Conservation (phyloP, 768 basidiomycete species). For the Lentinula edodes region DNA sequence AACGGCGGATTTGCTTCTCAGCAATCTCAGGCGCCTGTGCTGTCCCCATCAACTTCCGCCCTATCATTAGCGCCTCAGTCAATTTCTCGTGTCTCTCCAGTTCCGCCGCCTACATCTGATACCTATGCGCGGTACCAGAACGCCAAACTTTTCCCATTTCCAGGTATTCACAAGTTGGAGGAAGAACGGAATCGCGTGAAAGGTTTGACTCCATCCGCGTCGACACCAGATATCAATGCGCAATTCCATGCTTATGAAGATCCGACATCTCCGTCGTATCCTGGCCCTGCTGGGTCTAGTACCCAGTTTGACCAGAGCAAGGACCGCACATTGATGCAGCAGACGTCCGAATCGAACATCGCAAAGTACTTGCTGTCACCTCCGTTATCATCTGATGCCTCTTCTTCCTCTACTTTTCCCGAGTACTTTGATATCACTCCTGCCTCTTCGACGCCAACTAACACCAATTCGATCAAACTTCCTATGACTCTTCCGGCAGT, state of each 20-base stretch:
- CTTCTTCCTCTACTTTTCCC: constrained; percentile 41
- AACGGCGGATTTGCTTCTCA: constrained; percentile 28
- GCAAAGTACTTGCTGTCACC: constrained; percentile 47
- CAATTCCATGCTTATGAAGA: constrained; percentile 45
- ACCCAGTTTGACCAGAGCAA: constrained; percentile 20
- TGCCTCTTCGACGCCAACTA: constrained; percentile 29
- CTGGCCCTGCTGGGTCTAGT: not conserved
- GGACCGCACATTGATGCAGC: constrained; percentile 63
- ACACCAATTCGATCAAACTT: constrained; percentile 38
- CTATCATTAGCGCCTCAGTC: constrained; percentile 55
- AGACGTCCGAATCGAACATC: constrained; percentile 65
- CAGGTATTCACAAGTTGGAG: constrained; percentile 75
- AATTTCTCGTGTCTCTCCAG: constrained; percentile 64
- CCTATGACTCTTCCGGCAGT: constrained; percentile 77
- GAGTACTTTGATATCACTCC: constrained; percentile 43
- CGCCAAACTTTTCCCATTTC: constrained; percentile 86
- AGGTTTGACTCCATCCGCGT: constrained; percentile 25
- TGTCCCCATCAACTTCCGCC: constrained; percentile 63
- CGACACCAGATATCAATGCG: constrained; percentile 42
- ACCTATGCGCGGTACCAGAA: constrained; percentile 72
- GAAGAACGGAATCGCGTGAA: constrained; percentile 32
- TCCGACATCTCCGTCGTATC: constrained; percentile 12
- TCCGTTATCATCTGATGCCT: constrained; percentile 29
- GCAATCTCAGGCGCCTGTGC: constrained; percentile 34
- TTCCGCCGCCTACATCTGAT: constrained; percentile 66